Conservation (phyloP, 2,329 filamentous ascomycete species). For the Pyrenochaeta sp. region DNA sequence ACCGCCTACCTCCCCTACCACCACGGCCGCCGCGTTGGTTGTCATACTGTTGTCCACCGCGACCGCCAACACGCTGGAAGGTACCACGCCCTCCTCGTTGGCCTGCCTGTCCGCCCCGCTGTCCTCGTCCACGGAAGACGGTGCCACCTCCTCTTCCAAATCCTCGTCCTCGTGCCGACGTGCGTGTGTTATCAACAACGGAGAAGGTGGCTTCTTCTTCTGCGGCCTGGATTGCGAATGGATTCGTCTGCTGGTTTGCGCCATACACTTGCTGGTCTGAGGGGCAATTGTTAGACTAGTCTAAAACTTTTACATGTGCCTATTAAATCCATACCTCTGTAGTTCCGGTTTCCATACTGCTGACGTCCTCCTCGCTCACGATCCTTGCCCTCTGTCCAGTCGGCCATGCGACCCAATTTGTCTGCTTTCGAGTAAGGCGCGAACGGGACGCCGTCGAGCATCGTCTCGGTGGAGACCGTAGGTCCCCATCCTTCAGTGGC, state of each 20-base stretch:
- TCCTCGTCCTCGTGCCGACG: conserved; percentile 80
- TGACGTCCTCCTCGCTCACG: conserved; percentile 80
- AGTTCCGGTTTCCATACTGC: conserved; percentile 87
- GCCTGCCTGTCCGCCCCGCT: conserved; percentile 75
- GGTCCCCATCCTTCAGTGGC: conserved; percentile 77
- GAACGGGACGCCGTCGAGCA: conserved; percentile 93
- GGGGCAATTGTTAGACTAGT: conserved; percentile 21
- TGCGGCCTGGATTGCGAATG: conserved; percentile 87
- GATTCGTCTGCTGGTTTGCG: conserved; percentile 77
- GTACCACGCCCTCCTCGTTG: conserved; percentile 75
- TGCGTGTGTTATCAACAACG: conserved; percentile 93
- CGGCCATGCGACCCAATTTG: conserved; percentile 98
- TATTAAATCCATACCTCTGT: conserved; percentile 70
- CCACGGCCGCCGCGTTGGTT: conserved; percentile 72
- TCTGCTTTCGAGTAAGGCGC: conserved; percentile 98
- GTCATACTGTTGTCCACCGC: conserved; percentile 74
- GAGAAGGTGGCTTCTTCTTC: conserved; percentile 99
- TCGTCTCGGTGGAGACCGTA: conserved; percentile 81
- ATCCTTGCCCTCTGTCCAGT: conserved; percentile 96
- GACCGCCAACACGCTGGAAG: conserved; percentile 76
- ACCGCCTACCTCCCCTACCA: conserved; percentile 80
- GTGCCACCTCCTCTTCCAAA: conserved; percentile 88
- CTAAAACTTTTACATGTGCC: background rate
- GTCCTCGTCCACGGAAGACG: conserved; percentile 80
- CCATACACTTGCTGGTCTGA: conserved; percentile 97